Conservation (phyloP, 2,329 filamentous ascomycete genomes). For the Bipolaris oryzae region DNA sequence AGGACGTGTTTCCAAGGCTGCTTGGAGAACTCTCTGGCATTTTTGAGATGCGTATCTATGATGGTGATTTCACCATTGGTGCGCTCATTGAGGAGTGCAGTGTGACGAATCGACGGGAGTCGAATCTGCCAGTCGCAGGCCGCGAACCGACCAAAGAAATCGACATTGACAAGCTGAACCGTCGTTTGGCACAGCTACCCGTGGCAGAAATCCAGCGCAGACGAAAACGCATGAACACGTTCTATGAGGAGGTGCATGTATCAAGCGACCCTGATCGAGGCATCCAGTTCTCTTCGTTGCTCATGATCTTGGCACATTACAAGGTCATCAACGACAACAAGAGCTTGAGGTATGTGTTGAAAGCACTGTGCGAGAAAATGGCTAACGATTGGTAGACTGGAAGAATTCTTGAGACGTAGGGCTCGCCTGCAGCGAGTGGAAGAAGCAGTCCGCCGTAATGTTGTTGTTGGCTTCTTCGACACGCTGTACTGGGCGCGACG, state of each 20-base stretch:
- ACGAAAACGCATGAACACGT: slow-evolving; percentile 84
- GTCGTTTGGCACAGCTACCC: slow-evolving; percentile 74
- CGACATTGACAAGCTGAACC: slow-evolving; percentile 77
- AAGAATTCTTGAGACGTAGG: slow-evolving; percentile 90
- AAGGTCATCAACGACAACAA: slow-evolving; percentile 99
- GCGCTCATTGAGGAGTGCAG: slow-evolving; percentile 85
- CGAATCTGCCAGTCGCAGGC: slow-evolving; percentile 56
- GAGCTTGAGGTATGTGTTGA: slow-evolving; percentile 70
- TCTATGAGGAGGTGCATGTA: slow-evolving; percentile 95
- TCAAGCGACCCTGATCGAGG: slow-evolving; percentile 88
- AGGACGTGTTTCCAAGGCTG: slow-evolving; percentile 85
- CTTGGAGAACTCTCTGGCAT: slow-evolving; percentile 90
- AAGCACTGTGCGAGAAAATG: not conserved
- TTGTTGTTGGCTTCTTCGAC: slow-evolving; percentile 94
- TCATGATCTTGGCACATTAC: slow-evolving; percentile 97
- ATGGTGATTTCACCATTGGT: slow-evolving; percentile 85
- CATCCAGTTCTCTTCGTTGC: slow-evolving; percentile 86
- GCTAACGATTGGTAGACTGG: slow-evolving; percentile 64
- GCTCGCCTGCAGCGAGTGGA: slow-evolving; percentile 92
- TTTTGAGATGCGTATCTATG: slow-evolving; percentile 97
- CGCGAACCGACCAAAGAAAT: slow-evolving; percentile 55
- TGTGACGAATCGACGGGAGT: slow-evolving; percentile 58
- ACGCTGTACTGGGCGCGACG: slow-evolving; percentile 85
- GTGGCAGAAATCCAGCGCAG: slow-evolving; percentile 74
- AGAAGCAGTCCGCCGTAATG: slow-evolving; percentile 87